Conservation (phyloP, 305 asterid species). For the Andrographis paniculata region DNA sequence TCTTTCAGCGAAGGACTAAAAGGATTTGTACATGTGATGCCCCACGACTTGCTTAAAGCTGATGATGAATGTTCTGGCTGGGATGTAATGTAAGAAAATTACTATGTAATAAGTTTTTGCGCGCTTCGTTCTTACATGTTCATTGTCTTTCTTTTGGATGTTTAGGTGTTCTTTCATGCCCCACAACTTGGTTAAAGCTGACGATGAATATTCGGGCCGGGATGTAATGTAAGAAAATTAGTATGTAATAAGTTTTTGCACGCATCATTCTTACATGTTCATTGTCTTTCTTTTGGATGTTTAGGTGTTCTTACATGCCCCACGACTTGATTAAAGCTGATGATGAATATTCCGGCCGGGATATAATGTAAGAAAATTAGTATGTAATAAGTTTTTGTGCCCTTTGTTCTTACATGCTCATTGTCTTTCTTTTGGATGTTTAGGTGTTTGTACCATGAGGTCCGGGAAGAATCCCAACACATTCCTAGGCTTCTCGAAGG, state of each 20-base stretch:
- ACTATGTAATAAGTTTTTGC: no score
- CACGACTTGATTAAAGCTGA: constrained; percentile 13
- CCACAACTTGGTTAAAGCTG: constrained; percentile 12
- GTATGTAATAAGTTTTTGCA: no score
- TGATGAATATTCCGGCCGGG: background rate
- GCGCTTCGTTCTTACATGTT: no score
- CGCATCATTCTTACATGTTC: no score
- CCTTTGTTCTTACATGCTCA: no score
- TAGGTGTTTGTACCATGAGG: constrained; percentile 29
- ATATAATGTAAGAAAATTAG: constrained; percentile 31
- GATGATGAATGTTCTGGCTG: background rate
- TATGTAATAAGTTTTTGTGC: no score
- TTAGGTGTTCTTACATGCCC: no score
- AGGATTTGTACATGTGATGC: constrained; percentile 23
- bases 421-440: no score
- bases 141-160: no score
- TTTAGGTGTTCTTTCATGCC: no score
- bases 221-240: constrained; percentile 30
- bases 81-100: constrained; percentile 28
- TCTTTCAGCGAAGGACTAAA: constrained; percentile 26
- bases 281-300: no score
- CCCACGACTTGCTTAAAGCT: constrained; percentile 10
- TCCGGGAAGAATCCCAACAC: constrained; percentile 3
- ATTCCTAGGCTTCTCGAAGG: constrained; percentile 28
- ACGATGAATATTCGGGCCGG: background rate